These are phyloP conservation scores for Cryptococcus sp. DNA, from an alignment of 1,284 basidiomycete genomes.

Conservation along the genomic window DNA sequence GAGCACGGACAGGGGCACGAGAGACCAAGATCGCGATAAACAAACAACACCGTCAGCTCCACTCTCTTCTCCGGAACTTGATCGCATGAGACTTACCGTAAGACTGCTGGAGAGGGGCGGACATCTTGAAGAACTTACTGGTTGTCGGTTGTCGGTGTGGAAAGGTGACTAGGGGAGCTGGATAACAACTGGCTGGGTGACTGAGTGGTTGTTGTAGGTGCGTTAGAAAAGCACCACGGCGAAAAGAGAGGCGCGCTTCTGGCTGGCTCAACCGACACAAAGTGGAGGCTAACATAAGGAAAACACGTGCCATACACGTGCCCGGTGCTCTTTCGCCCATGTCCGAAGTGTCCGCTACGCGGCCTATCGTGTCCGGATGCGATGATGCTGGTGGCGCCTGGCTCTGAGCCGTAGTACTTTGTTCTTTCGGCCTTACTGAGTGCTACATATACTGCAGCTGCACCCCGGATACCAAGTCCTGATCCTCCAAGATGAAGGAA, in stretches of 20 bases:
- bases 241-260: constrained; percentile 13
- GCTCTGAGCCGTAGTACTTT: too few species aligned
- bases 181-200: too few species aligned
- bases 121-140: constrained; percentile 7
- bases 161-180: too few species aligned
- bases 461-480: too few species aligned
- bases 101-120: constrained; percentile 17
- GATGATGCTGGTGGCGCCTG: background rate
- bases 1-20: background rate
- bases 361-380: too few species aligned
- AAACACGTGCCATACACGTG: too few species aligned
- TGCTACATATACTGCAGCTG: too few species aligned
- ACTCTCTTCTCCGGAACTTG: too few species aligned
- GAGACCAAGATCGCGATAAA: background rate
- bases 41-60: background rate
- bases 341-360: background rate
- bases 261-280: background rate
- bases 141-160: background rate
- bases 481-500: constrained; percentile 10
- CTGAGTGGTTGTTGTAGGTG: background rate
- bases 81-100: constrained; percentile 8
- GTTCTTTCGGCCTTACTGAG: too few species aligned
- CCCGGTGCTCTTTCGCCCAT: too few species aligned
- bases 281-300: background rate
- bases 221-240: background rate